A percentile compares a stretch with the other conserved stretches of the same genome.
Conservation (phyloP, 2,329 filamentous ascomycete species). For the Blumeria hordei region DNA sequence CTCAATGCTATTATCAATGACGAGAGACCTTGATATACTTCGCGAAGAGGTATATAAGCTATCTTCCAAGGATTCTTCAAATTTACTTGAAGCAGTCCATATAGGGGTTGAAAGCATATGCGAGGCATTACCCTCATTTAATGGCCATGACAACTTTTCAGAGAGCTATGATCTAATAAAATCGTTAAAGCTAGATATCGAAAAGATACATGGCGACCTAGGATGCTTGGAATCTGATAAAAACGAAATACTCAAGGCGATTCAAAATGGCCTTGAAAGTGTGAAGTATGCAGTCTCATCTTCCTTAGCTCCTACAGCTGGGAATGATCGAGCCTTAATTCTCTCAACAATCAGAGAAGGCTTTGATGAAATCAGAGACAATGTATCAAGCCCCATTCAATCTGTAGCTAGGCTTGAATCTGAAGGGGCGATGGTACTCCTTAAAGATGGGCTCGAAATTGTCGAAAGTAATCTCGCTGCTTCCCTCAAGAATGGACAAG, state of each 20-base stretch:
- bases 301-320: constrained; percentile 18
- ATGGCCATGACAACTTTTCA: too few species aligned
- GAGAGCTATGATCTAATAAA: too few species aligned
- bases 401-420: neutral
- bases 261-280: constrained; percentile 39
- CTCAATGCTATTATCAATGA: constrained; percentile 49
- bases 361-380: constrained; percentile 38
- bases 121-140: too few species aligned
- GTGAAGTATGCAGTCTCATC: constrained; percentile 35
- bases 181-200: too few species aligned
- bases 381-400: constrained; percentile 23
- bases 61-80: constrained; percentile 23
- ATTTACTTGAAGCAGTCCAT: constrained; percentile 29
- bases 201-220: too few species aligned
- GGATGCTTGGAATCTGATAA: constrained; percentile 24
- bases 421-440: too few species aligned
- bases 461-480: constrained; percentile 24
- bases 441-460: constrained; percentile 48
- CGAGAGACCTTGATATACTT: constrained; percentile 39
- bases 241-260: constrained; percentile 51
- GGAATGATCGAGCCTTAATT: constrained; percentile 12
- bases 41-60: constrained; percentile 39
- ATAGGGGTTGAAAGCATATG: too few species aligned
- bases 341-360: constrained; percentile 27
- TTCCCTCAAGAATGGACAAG: constrained; percentile 1